Evolutionary conservation across 179 eudicot species (phyloP).

Genomic region (Silene coronaria): DNA sequence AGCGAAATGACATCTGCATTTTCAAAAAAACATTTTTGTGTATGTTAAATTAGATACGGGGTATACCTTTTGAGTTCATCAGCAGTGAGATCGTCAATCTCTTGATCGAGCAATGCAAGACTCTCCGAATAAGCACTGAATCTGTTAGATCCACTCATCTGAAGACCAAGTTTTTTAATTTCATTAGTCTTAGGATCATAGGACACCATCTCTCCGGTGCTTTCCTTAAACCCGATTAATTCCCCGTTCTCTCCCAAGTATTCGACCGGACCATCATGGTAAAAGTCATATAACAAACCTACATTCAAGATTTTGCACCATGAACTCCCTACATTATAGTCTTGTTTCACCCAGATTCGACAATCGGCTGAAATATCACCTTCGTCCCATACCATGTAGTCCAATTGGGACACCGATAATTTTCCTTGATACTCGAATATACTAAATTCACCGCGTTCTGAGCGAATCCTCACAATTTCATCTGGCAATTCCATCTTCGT

Average conservation of each 20-base stretch:
- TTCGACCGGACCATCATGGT: background rate
- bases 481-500: conserved; percentile 1
- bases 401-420: background rate
- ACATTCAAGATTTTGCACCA: conserved; percentile 1
- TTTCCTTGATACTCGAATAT: background rate
- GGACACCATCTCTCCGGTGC: background rate
- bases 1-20: too few species aligned
- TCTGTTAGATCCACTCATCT: background rate
- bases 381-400: background rate
- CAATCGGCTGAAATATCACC: background rate
- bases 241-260: background rate
- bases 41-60: too few species aligned
- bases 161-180: background rate
- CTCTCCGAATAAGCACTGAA: background rate
- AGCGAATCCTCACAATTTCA: background rate
- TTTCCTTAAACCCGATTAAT: background rate
- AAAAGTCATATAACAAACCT: too few species aligned
- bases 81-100: background rate
- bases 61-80: background rate
- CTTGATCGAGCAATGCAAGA: background rate
- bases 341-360: background rate
- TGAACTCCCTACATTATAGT: background rate
- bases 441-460: background rate
- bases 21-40: too few species aligned
- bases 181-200: background rate